Conservation (phyloP, 768 basidiomycete genomes). For the Gymnopilus dilepis region DNA sequence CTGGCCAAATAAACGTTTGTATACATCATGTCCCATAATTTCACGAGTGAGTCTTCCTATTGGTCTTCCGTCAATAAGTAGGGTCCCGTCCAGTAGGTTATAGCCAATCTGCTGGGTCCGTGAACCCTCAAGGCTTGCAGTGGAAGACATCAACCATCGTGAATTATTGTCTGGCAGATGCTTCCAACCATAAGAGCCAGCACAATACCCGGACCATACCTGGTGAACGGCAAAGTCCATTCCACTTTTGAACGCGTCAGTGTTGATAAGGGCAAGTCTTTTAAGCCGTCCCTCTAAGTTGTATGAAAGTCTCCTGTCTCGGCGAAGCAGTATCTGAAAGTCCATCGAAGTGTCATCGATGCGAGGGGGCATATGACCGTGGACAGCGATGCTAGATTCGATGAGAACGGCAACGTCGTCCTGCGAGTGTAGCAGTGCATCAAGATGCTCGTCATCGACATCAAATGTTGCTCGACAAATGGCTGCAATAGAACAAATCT, state of each 20-base stretch:
- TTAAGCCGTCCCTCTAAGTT: slow-evolving; percentile 28
- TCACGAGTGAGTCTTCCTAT: slow-evolving; percentile 42
- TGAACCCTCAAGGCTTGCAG: slow-evolving; percentile 16
- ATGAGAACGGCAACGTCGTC: slow-evolving; percentile 35
- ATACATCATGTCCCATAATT: slow-evolving; percentile 38
- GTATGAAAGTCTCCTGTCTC: slow-evolving; percentile 38
- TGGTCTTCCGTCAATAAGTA: slow-evolving; percentile 49
- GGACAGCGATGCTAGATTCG: slow-evolving; percentile 38
- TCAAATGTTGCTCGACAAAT: slow-evolving; percentile 47
- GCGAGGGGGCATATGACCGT: slow-evolving; percentile 33
- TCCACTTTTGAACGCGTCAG: slow-evolving; percentile 18
- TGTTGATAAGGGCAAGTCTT: slow-evolving; percentile 19
- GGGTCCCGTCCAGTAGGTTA: slow-evolving; percentile 44
- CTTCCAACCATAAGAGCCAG: slow-evolving; percentile 18
- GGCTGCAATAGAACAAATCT: slow-evolving; percentile 40
- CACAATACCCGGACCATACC: slow-evolving; percentile 37
- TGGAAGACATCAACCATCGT: slow-evolving; percentile 31
- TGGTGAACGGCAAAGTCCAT: slow-evolving; percentile 33
- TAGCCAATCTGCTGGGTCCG: slow-evolving; percentile 39
- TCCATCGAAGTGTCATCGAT: slow-evolving; percentile 10
- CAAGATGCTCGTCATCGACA: slow-evolving; percentile 29
- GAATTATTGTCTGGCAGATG: slow-evolving; percentile 4
- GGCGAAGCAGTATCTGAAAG: slow-evolving; percentile 31
- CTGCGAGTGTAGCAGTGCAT: slow-evolving; percentile 24
- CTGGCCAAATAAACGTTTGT: slow-evolving; percentile 39